Evolutionary conservation across 345 rosid genomes (phyloP).

Genomic region (Aurinia saxatilis): DNA sequence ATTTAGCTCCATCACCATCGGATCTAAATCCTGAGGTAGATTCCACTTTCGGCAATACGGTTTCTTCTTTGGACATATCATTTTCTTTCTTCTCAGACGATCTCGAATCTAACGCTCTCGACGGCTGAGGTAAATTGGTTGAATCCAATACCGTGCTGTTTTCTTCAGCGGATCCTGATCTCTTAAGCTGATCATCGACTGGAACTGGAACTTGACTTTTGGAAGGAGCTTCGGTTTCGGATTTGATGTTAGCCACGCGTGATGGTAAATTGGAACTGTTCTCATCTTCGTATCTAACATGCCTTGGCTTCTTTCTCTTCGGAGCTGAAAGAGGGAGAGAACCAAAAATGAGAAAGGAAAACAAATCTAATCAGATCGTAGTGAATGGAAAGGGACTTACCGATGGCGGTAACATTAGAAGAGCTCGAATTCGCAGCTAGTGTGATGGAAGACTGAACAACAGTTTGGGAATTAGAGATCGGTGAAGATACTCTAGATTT

Average conservation of each 20-base stretch:
- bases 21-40: conserved; percentile 38
- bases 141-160: conserved; percentile 37
- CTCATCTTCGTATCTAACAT: conserved; percentile 77
- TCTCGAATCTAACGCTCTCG: conserved; percentile 37
- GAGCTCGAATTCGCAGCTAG: conserved; percentile 54
- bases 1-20: conserved; percentile 52
- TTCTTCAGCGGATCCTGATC: conserved; percentile 38
- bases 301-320: conserved; percentile 85
- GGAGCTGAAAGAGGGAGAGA: conserved; percentile 54
- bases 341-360: not conserved
- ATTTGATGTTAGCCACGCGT: conserved; percentile 41
- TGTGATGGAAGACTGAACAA: conserved; percentile 49
- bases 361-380: not conserved
- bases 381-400: conserved; percentile 33
- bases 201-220: conserved; percentile 37
- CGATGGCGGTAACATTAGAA: conserved; percentile 49
- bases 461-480: conserved; percentile 51
- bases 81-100: conserved; percentile 40
- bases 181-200: conserved; percentile 38
- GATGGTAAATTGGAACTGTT: conserved; percentile 39
- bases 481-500: conserved; percentile 93
- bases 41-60: conserved; percentile 53
- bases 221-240: conserved; percentile 46
- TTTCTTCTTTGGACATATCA: conserved; percentile 42
- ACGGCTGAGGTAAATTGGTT: not conserved